Conservation (phyloP, 2,329 filamentous ascomycete species). For the Claviceps lovelessii region DNA sequence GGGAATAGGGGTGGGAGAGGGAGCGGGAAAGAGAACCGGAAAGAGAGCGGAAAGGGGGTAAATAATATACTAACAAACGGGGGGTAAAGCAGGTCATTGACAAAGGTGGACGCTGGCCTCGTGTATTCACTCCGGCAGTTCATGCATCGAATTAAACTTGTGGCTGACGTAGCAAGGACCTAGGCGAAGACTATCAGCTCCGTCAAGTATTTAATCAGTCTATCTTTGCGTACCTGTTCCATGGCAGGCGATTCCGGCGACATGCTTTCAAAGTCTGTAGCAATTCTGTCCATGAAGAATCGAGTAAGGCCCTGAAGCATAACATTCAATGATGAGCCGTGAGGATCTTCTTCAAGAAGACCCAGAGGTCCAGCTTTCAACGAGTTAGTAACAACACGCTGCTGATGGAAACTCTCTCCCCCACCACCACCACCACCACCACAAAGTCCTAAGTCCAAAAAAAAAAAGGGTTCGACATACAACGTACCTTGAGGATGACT, state of each 20-base stretch:
- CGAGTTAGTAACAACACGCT: neutral
- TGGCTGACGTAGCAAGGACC: conserved; percentile 54
- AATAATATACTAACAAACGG: conserved; percentile 16
- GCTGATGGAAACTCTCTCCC: too few species aligned
- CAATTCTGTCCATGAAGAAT: conserved; percentile 72
- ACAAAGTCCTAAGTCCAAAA: too few species aligned
- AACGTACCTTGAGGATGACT: conserved; percentile 57
- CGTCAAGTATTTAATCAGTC: neutral
- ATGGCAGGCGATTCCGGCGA: conserved; percentile 47
- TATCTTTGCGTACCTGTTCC: conserved; percentile 44
- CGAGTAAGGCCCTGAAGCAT: conserved; percentile 79
- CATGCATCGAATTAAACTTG: conserved; percentile 66
- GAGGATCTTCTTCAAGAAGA: conserved; percentile 70
- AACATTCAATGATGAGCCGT: conserved; percentile 55
- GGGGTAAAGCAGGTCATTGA: conserved; percentile 78
- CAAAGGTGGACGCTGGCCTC: conserved; percentile 61
- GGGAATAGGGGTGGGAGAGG: too few species aligned
- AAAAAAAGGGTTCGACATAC: neutral
- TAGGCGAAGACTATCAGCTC: conserved; percentile 1
- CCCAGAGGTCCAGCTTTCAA: conserved; percentile 52
- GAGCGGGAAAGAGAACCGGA: too few species aligned
- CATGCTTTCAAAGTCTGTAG: conserved; percentile 59
- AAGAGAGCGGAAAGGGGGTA: neutral
- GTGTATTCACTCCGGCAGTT: conserved; percentile 79
- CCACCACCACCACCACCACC: too few species aligned